Evolutionary conservation across 805 yeast species (phyloP), one percentile per base, ranked within the genome.

Genomic region (Kodamaea fukazawae): DNA sequence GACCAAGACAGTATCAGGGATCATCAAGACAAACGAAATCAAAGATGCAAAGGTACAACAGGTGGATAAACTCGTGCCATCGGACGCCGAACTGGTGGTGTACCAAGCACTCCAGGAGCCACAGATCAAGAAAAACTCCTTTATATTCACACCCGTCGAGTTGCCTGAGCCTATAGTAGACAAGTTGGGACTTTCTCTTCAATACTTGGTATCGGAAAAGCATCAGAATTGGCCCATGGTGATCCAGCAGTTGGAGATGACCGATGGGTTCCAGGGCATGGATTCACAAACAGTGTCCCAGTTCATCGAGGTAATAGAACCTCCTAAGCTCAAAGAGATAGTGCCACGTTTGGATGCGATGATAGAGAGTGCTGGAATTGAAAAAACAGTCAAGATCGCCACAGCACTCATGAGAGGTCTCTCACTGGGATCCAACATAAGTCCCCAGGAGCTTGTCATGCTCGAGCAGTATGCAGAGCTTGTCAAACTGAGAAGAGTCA

Each of bases 211-310:
- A 0, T 57, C 65, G 14, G 54, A 61, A 35, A 59, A 63, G 14
- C 49, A 60, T 22, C 74, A 71, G 40, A 65, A 75, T 48, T 77
- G 81, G 81, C 52, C 52, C 1, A 58, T 75, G 32, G 75, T 75
- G 9, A 49, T 77, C 8, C 58, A 64, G 10, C 70, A 65, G 36
- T 56, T 70, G 22, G 45, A 55, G 12, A 43, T 45, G 2, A 53
- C 57, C 4, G 67, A 65, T 1, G 78, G 78, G 0, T 58, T 74
- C 17, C 29, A 30, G 7, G 66, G 50, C 4, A 33, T 73, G 10
- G 36, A 58, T 0, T 42, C 58, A 7, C 39, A 42, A 14, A 78
- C 70, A 15, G 63, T 67, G 1, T 53, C 63, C 14, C 45, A 49
- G 20, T 54, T 78, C 34, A 53, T 78, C 0, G 50, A 55, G 18